Percentiles rank a stretch among this genome's conserved stretches.
These are phyloP conservation scores for Isoetes engelmannii DNA, from an alignment of 83 land plant genomes.

Conservation along the genomic window DNA sequence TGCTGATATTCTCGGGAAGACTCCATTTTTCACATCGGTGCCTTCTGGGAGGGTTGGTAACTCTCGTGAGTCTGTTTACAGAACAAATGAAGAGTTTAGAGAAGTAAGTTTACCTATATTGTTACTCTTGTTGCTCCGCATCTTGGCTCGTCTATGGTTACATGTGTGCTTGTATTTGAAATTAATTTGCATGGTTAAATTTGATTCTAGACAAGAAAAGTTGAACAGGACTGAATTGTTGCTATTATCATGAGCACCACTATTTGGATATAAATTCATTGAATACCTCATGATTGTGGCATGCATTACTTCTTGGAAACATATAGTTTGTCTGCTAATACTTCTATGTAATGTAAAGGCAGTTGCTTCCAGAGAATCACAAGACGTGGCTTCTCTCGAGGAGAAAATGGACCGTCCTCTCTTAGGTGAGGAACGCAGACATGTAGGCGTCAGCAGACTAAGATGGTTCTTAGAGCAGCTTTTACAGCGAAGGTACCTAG, in stretches of 20 bases:
- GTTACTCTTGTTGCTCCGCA: background rate
- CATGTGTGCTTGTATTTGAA: too few species aligned
- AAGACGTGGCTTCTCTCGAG: slow-evolving; percentile 68
- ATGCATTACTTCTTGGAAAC: too few species aligned
- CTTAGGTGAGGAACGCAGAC: slow-evolving; percentile 60
- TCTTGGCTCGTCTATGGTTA: too few species aligned
- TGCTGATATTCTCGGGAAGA: slow-evolving; percentile 69
- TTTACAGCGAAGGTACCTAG: slow-evolving; percentile 54
- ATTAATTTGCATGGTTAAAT: background rate
- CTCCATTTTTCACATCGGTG: slow-evolving; percentile 96
- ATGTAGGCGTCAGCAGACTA: slow-evolving; percentile 84
- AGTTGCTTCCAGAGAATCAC: slow-evolving; percentile 64
- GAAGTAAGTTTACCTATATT: slow-evolving; percentile 39
- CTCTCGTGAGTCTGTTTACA: slow-evolving; percentile 63
- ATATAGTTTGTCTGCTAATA: background rate
- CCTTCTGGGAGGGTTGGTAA: slow-evolving; percentile 96
- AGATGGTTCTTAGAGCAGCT: slow-evolving; percentile 76
- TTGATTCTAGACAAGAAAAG: background rate
- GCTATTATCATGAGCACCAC: background rate
- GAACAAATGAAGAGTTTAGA: slow-evolving; percentile 84
- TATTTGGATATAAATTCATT: background rate
- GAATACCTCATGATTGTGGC: background rate
- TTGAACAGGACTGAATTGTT: background rate
- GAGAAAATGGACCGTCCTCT: slow-evolving; percentile 75
- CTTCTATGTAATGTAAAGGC: slow-evolving; percentile 45